Percentiles rank a stretch among this genome's conserved stretches.
Conservation (phyloP, 257 asterid genomes). For the Solanum pennellii region DNA sequence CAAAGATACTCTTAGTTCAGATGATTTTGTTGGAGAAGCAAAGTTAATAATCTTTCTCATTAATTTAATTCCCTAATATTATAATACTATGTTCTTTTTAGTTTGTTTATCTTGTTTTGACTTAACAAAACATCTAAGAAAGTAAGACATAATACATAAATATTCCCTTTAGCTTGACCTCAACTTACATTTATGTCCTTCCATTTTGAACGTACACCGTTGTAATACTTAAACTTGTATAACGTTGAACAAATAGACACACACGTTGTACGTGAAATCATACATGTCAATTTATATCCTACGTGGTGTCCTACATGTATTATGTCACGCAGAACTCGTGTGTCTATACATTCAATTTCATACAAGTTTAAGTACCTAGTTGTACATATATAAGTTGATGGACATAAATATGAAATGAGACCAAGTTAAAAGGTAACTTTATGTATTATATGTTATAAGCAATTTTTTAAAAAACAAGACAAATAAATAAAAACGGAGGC, state of each 20-base stretch:
- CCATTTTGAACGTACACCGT: not conserved
- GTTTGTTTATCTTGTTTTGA: not conserved
- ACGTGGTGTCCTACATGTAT: not conserved
- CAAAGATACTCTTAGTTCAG: constrained; percentile 41
- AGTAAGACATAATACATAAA: not conserved
- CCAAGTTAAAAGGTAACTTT: too few species aligned
- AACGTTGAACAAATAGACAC: not conserved
- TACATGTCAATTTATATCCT: not conserved
- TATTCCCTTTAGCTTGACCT: not conserved
- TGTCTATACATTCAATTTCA: not conserved
- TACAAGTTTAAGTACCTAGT: not conserved
- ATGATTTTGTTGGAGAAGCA: constrained; percentile 71
- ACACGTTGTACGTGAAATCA: not conserved
- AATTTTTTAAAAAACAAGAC: not conserved
- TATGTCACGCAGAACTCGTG: not conserved
- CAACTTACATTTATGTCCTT: not conserved
- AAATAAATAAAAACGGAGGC: not conserved
- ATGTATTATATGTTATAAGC: too few species aligned
- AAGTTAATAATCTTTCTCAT: constrained; percentile 31
- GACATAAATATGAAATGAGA: not conserved
- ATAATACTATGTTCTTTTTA: not conserved
- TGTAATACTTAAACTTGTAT: not conserved
- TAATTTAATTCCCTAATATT: not conserved
- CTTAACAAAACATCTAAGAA: not conserved
- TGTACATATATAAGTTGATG: not conserved